Percentiles rank a stretch among this genome's conserved stretches.
phyloP scores from a whole-genome alignment of 192 early-diverging fungal species.

The Gorgonomyces haynaldii region DNA sequence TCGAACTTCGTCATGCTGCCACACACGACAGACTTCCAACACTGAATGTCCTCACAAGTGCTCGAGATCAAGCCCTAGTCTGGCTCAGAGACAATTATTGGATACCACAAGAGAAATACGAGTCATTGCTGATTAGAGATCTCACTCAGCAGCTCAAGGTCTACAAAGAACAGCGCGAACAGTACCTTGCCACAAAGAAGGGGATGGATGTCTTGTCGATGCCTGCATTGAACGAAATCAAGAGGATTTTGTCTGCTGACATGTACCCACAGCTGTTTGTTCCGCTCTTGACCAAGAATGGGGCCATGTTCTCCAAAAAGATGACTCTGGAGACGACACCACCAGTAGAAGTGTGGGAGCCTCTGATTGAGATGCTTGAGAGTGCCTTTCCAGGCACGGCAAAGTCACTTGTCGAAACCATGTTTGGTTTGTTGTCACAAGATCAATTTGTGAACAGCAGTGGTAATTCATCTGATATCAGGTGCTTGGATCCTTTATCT shows the following conservation, averaged over 20 bases:
- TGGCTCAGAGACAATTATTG: constrained; percentile 43
- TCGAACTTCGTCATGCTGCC: constrained; percentile 42
- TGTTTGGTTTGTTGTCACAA: too few species aligned
- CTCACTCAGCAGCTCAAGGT: constrained; percentile 11
- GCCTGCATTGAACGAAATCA: too few species aligned
- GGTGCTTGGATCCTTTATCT: too few species aligned
- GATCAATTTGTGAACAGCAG: too few species aligned
- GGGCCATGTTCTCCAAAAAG: too few species aligned
- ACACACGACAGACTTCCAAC: constrained; percentile 42
- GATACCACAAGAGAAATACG: constrained; percentile 26
- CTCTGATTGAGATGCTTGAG: too few species aligned
- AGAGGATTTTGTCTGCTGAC: not conserved
- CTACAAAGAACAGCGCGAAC: not conserved
- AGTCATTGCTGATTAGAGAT: constrained; percentile 7
- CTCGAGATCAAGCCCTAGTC: constrained; percentile 31
- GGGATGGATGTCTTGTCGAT: too few species aligned
- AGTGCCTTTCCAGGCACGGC: too few species aligned
- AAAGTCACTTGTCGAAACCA: too few species aligned
- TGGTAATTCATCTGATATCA: too few species aligned
- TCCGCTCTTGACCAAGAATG: not conserved
- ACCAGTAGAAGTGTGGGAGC: too few species aligned
- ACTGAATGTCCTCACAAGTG: constrained; percentile 25
- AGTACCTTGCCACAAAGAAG: not conserved
- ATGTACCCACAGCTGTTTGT: not conserved
- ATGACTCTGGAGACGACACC: too few species aligned